Conservation (phyloP, 2,329 filamentous ascomycete genomes). For the Diaporthe citri region DNA sequence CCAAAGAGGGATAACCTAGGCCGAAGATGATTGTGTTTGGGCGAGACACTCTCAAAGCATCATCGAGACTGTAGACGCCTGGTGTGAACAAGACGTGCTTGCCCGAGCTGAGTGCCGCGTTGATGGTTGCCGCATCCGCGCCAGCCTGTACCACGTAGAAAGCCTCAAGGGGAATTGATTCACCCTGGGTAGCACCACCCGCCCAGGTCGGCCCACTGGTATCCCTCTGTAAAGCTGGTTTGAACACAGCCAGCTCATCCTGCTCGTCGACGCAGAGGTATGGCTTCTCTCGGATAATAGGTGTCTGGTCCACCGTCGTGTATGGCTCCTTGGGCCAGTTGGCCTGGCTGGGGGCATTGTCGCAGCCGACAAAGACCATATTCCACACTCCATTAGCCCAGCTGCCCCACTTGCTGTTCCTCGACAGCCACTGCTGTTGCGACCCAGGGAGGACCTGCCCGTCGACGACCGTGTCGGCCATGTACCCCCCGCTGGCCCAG, state of each 20-base stretch:
- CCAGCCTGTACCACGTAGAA: constrained; percentile 47
- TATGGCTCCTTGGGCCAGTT: constrained; percentile 47
- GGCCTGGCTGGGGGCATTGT: constrained; percentile 46
- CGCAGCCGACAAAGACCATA: constrained; percentile 51
- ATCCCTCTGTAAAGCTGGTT: constrained; percentile 47
- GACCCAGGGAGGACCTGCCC: constrained; percentile 49
- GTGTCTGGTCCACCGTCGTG: constrained; percentile 48
- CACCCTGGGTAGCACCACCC: constrained; percentile 45
- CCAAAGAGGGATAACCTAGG: constrained; percentile 48
- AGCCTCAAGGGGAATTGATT: constrained; percentile 46
- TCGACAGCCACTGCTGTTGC: constrained; percentile 52
- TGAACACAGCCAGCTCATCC: constrained; percentile 47
- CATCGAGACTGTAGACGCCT: constrained; percentile 49
- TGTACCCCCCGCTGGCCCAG: constrained; percentile 51
- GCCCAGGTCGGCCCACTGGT: constrained; percentile 48
- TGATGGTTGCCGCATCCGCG: constrained; percentile 45
- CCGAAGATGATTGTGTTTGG: constrained; percentile 49
- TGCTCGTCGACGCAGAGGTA: constrained; percentile 45
- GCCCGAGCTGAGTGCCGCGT: constrained; percentile 46
- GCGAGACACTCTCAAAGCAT: constrained; percentile 44
- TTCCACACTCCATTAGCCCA: constrained; percentile 53
- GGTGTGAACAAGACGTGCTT: constrained; percentile 50
- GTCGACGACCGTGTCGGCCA: constrained; percentile 51
- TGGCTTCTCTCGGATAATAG: constrained; percentile 50
- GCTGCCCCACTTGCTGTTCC: constrained; percentile 49